A percentile compares a stretch with the other conserved stretches of the same genome.
phyloP scores from a whole-genome alignment of 2,329 filamentous ascomycete genomes.

The Emergomyces africanus region DNA sequence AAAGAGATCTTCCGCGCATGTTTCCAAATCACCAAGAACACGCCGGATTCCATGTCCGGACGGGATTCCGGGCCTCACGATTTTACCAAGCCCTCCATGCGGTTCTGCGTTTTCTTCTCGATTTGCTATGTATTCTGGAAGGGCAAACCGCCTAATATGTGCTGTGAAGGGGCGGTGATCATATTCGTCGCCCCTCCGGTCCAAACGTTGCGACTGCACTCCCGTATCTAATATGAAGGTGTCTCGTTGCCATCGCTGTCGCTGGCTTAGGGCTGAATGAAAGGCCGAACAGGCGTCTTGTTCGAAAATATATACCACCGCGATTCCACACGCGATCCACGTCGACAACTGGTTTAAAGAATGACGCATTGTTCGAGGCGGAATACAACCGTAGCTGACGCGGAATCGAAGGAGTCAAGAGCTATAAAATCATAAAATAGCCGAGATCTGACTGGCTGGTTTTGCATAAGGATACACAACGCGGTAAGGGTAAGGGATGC shows the following conservation, averaged over 20 bases:
- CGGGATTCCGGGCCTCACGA: neutral
- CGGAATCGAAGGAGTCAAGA: neutral
- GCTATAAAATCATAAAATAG: neutral
- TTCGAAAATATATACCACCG: neutral
- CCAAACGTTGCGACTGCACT: neutral
- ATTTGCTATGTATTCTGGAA: neutral
- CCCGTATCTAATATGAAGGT: neutral
- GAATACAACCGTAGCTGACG: neutral
- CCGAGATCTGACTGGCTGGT: neutral
- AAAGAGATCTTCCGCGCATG: slow-evolving; percentile 7
- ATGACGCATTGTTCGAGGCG: neutral
- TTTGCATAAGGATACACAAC: neutral
- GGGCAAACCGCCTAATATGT: neutral
- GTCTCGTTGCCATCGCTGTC: neutral
- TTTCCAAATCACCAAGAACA: slow-evolving; percentile 9
- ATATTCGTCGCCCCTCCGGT: neutral
- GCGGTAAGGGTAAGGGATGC: neutral
- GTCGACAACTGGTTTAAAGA: neutral
- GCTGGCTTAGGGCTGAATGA: neutral
- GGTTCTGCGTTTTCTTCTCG: neutral
- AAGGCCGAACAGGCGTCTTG: neutral
- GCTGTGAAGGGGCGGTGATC: neutral
- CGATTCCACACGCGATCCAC: neutral
- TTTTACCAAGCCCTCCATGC: neutral
- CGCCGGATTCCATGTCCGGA: slow-evolving; percentile 1